Evolutionary conservation across 768 basidiomycete species (phyloP).

Genomic region (Naganishia kalamii): DNA sequence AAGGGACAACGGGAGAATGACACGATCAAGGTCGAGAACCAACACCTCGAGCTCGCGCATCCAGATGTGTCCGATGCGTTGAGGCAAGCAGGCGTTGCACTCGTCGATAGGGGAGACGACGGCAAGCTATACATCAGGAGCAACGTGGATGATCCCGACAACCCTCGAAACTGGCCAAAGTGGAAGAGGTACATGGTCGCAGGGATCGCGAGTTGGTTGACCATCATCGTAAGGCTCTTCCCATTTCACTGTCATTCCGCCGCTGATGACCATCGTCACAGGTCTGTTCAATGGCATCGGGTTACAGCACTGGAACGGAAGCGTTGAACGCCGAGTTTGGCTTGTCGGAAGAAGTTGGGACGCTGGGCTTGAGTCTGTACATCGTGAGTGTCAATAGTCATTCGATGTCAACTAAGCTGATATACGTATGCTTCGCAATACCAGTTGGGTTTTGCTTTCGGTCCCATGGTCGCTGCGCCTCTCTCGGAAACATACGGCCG

Average conservation of each 20-base stretch:
- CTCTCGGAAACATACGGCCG: slow-evolving; percentile 5
- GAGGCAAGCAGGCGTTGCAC: slow-evolving; percentile 14
- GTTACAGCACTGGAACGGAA: slow-evolving; percentile 12
- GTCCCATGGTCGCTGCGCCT: slow-evolving; percentile 9
- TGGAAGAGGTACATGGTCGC: slow-evolving; percentile 33
- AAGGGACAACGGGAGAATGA: background rate
- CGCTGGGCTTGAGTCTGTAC: slow-evolving; percentile 15
- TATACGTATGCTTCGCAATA: background rate
- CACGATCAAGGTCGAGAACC: background rate
- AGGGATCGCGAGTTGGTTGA: slow-evolving; percentile 27
- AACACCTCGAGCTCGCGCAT: background rate
- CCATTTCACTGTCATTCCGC: background rate
- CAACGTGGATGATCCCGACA: slow-evolving; percentile 24
- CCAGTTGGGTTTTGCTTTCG: slow-evolving; percentile 15
- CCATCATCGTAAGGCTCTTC: slow-evolving; percentile 29
- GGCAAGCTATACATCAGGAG: slow-evolving; percentile 27
- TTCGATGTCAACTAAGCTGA: background rate
- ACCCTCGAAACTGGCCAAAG: slow-evolving; percentile 32
- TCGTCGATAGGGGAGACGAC: slow-evolving; percentile 23
- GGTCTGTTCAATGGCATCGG: slow-evolving; percentile 17
- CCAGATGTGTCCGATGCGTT: background rate
- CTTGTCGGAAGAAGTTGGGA: slow-evolving; percentile 15
- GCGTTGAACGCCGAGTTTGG: slow-evolving; percentile 17
- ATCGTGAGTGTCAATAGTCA: background rate
- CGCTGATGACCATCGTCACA: background rate